These are phyloP conservation scores for Wickerhamomyces pijperi DNA, from an alignment of 805 yeast genomes.

Conservation along the genomic window DNA sequence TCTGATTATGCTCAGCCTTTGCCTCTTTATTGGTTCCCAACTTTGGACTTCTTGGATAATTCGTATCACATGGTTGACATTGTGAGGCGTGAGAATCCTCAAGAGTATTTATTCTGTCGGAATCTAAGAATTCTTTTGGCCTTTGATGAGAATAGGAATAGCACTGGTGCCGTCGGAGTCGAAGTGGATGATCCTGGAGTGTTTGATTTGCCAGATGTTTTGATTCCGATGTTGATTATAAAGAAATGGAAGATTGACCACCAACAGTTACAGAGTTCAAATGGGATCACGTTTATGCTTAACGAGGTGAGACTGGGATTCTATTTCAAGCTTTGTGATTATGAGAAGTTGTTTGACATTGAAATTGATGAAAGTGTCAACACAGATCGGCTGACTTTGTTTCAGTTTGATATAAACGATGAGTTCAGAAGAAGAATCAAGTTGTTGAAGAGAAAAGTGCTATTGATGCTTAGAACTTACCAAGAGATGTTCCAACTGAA, in stretches of 20 bases:
- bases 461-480: too few relatives aligned
- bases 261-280: neutral
- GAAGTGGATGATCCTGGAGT: neutral
- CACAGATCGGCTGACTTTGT: too few relatives aligned
- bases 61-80: neutral
- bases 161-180: too few relatives aligned
- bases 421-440: neutral
- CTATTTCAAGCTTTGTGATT: neutral
- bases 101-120: neutral
- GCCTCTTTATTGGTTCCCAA: neutral
- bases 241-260: neutral
- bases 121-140: neutral
- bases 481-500: too few relatives aligned
- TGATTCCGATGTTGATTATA: neutral
- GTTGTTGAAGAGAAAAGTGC: neutral
- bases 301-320: neutral
- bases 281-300: neutral
- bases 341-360: neutral
- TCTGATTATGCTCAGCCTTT: too few relatives aligned
- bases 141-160: neutral
- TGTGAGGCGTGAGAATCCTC: neutral
- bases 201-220: neutral
- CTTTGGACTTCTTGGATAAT: neutral
- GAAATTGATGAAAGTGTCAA: neutral
- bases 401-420: too few relatives aligned